Evolutionary conservation across 148 eudicot species (phyloP).

Genomic region (Vaccinium corymbosum): DNA sequence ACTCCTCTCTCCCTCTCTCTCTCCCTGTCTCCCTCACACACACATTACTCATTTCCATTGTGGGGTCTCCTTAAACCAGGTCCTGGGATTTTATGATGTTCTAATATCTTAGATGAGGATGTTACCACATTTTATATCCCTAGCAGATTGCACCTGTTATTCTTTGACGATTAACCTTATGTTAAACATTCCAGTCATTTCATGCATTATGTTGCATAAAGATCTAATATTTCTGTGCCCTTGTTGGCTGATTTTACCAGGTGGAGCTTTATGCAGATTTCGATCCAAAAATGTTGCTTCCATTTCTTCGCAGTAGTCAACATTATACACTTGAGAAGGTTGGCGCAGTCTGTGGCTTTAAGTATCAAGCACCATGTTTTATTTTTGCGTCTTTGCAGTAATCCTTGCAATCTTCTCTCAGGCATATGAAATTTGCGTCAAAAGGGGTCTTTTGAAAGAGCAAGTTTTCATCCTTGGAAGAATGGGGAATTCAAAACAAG

Average conservation of each 20-base stretch:
- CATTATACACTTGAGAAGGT: slow-evolving; percentile 97
- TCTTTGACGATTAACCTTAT: background rate
- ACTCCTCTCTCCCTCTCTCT: too few relatives aligned
- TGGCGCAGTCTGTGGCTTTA: slow-evolving; percentile 15
- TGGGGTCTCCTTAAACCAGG: background rate
- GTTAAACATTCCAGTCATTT: background rate
- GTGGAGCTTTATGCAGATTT: slow-evolving; percentile 96
- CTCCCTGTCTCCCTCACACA: too few relatives aligned
- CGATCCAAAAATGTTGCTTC: slow-evolving; percentile 81
- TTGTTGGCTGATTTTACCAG: slow-evolving; percentile 33
- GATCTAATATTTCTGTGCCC: slow-evolving; percentile 10
- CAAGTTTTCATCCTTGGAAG: slow-evolving; percentile 93
- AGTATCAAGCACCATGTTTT: background rate
- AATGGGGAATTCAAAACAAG: slow-evolving; percentile 90
- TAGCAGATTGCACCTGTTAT: background rate
- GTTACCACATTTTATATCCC: too few relatives aligned
- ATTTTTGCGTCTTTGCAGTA: slow-evolving; percentile 11
- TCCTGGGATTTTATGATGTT: background rate
- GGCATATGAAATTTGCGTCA: slow-evolving; percentile 25
- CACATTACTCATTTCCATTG: background rate
- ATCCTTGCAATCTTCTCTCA: slow-evolving; percentile 32
- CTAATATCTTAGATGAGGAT: background rate
- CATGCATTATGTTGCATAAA: slow-evolving; percentile 5
- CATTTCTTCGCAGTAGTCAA: slow-evolving; percentile 94
- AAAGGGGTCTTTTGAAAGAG: slow-evolving; percentile 48